These are phyloP conservation scores for Emiliania huxleyi DNA, from an alignment of 78 protist genomes.

Conservation along the genomic window DNA sequence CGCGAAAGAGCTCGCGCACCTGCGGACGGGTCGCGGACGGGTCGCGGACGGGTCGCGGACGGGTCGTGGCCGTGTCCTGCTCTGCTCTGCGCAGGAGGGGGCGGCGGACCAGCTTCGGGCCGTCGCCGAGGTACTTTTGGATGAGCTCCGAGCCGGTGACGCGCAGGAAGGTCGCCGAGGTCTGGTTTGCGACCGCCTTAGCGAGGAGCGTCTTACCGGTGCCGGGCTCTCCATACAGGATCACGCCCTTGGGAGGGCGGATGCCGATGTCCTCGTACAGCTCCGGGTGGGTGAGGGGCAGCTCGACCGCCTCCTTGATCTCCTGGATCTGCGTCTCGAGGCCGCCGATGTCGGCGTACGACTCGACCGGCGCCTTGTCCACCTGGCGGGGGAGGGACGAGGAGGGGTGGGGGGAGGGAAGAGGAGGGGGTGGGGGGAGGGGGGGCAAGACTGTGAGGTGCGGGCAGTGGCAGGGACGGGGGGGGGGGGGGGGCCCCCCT, in stretches of 20 bases:
- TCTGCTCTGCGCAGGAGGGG: conserved; percentile 90
- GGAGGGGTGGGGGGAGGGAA: no score
- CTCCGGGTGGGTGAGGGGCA: conserved; percentile 99
- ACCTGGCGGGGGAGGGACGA: no score
- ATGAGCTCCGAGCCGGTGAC: conserved; percentile 99
- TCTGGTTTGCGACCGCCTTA: conserved; percentile 99
- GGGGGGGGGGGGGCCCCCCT: no score
- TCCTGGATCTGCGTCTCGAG: conserved; percentile 96
- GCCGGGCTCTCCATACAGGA: conserved; percentile 96
- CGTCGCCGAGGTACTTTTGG: conserved; percentile 98
- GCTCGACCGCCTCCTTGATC: conserved; percentile 98
- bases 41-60: no score
- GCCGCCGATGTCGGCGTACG: conserved; percentile 99
- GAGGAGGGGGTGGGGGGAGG: no score
- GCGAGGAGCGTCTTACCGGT: conserved; percentile 99
- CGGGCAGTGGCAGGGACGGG: no score
- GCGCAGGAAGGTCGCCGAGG: conserved; percentile 98
- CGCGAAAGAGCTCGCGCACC: no score
- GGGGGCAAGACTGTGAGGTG: no score
- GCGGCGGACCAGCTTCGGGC: conserved; percentile 99
- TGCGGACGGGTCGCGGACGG: no score
- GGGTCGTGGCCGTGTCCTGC: no score
- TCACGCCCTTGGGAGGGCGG: conserved; percentile 99
- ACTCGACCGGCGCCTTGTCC: conserved; percentile 92
- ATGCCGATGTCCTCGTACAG: conserved; percentile 98